Conservation (phyloP, 2,329 filamentous ascomycete genomes). For the Chrysosporium queenslandicum region DNA sequence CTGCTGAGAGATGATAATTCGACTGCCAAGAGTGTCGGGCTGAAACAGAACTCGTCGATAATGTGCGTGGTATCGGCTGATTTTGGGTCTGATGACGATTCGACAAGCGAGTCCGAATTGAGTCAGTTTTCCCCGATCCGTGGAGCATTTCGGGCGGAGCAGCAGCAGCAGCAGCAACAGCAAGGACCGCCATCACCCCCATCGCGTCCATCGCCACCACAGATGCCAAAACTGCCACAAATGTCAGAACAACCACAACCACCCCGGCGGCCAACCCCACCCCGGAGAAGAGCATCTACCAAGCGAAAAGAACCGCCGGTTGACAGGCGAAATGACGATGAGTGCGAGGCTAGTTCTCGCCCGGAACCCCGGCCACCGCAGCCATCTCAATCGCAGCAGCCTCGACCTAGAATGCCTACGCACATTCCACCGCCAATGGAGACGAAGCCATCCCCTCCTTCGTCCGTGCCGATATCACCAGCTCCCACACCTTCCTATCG, state of each 20-base stretch:
- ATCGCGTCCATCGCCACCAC: no score
- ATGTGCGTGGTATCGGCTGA: slow-evolving; percentile 38
- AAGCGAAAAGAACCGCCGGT: not conserved
- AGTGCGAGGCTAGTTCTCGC: not conserved
- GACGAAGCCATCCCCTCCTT: not conserved
- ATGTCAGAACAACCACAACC: no score
- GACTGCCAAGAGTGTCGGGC: slow-evolving; percentile 35
- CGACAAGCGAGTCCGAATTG: slow-evolving; percentile 22
- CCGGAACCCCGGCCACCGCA: not conserved
- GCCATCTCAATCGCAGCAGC: not conserved
- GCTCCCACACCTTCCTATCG: not conserved
- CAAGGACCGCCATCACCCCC: not conserved
- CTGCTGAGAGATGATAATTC: slow-evolving; percentile 34
- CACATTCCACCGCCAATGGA: not conserved
- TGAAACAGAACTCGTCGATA: slow-evolving; percentile 42
- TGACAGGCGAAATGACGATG: not conserved
- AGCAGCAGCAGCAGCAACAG: not conserved
- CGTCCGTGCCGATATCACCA: not conserved
- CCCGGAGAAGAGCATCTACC: not conserved
- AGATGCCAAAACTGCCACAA: no score
- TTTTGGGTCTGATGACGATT: slow-evolving; percentile 20
- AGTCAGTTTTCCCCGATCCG: not conserved
- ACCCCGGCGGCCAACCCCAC: not conserved
- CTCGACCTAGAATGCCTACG: not conserved
- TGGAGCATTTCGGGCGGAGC: not conserved